phyloP scores from a whole-genome alignment of 1,139 yeast species.

The Suhomyces terraborum region DNA sequence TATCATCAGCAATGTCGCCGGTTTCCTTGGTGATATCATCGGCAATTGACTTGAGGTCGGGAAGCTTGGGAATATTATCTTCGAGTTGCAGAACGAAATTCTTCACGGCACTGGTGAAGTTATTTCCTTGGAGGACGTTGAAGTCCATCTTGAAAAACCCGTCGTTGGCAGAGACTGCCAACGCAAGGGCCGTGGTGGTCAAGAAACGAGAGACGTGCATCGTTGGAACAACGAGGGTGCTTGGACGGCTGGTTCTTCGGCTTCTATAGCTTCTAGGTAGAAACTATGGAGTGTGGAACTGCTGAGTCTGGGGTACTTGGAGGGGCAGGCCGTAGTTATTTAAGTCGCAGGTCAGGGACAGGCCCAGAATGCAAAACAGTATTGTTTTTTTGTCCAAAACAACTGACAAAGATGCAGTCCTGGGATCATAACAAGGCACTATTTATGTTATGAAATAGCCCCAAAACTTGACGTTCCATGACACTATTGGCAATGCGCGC shows the following conservation, averaged over 20 bases:
- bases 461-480: too few species aligned
- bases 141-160: slow-evolving; percentile 28
- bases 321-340: too few species aligned
- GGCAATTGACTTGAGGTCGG: not conserved
- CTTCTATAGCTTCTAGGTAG: too few species aligned
- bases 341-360: too few species aligned
- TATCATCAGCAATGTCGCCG: not conserved
- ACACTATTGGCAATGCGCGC: too few species aligned
- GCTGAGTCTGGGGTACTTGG: not conserved
- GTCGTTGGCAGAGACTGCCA: slow-evolving; percentile 20
- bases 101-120: slow-evolving; percentile 18
- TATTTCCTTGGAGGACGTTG: slow-evolving; percentile 23
- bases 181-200: slow-evolving; percentile 13
- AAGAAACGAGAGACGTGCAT: slow-evolving; percentile 20
- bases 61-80: slow-evolving; percentile 1
- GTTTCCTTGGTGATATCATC: not conserved
- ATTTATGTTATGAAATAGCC: not conserved
- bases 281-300: too few species aligned
- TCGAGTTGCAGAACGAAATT: slow-evolving; percentile 17
- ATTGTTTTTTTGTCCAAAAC: not conserved
- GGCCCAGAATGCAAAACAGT: too few species aligned
- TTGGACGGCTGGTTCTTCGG: too few species aligned
- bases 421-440: not conserved
- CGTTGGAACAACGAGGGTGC: not conserved
- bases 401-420: not conserved